Conservation (phyloP, 2,329 filamentous ascomycete species). For the Exophiala sp. region DNA sequence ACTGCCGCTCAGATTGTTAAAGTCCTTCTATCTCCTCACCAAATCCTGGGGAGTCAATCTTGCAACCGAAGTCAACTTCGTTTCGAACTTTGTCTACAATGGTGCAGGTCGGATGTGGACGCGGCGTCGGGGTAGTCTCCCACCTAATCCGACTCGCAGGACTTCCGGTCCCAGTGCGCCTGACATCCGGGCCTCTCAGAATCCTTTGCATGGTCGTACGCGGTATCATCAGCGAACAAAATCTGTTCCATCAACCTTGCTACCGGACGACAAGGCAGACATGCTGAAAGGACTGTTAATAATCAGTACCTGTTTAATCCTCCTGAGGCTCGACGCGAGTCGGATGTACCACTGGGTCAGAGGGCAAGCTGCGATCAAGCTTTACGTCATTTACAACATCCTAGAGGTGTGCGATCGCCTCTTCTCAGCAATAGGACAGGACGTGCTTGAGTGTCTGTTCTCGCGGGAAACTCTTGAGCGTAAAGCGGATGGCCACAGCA, state of each 20-base stretch:
- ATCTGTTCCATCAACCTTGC: constrained; percentile 78
- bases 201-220: background rate
- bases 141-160: constrained; percentile 31
- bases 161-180: constrained; percentile 22
- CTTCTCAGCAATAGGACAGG: constrained; percentile 86
- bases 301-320: constrained; percentile 74
- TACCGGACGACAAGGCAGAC: constrained; percentile 90
- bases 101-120: constrained; percentile 77
- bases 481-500: constrained; percentile 82
- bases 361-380: constrained; percentile 92
- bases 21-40: constrained; percentile 71
- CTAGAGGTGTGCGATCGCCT: constrained; percentile 86
- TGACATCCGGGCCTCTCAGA: constrained; percentile 40
- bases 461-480: constrained; percentile 88
- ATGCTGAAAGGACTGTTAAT: constrained; percentile 87
- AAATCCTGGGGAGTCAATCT: constrained; percentile 75
- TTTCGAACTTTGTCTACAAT: constrained; percentile 72
- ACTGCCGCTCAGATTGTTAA: constrained; percentile 79
- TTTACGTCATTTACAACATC: constrained; percentile 98
- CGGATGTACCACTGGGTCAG: constrained; percentile 98
- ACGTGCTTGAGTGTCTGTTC: constrained; percentile 93
- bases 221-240: constrained; percentile 67
- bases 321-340: constrained; percentile 91
- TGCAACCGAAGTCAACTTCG: constrained; percentile 66
- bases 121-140: constrained; percentile 35